These are phyloP conservation scores for Cunninghamia lanceolata DNA, from an alignment of 75 land plant species.

Conservation along the genomic window DNA sequence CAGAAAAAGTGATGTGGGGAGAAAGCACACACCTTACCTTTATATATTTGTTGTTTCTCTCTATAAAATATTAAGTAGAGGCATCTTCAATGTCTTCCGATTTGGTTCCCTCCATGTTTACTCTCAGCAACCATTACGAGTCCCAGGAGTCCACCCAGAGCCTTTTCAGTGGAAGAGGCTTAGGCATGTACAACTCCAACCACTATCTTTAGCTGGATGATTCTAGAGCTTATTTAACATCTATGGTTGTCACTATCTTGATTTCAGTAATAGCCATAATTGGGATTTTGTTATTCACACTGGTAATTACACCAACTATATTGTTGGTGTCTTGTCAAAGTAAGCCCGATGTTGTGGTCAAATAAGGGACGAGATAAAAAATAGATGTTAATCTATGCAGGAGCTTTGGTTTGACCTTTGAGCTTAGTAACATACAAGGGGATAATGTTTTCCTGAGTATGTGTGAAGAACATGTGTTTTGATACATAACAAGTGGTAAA, in stretches of 20 bases:
- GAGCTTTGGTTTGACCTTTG: slow-evolving; percentile 24
- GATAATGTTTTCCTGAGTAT: slow-evolving; percentile 20
- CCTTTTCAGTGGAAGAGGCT: too few relatives aligned
- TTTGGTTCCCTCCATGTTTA: too few relatives aligned
- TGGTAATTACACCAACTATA: slow-evolving; percentile 37
- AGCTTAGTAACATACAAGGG: slow-evolving; percentile 32
- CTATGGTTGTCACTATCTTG: slow-evolving; percentile 36
- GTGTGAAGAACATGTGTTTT: slow-evolving; percentile 22
- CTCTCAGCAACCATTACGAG: too few relatives aligned
- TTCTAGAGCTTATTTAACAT: slow-evolving; percentile 34
- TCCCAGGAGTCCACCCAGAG: too few relatives aligned
- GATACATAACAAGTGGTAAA: slow-evolving; percentile 35
- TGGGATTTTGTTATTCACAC: slow-evolving; percentile 34
- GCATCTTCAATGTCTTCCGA: too few relatives aligned
- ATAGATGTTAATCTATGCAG: slow-evolving; percentile 17
- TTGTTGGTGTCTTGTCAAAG: slow-evolving; percentile 36
- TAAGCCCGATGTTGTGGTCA: background rate
- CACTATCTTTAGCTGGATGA: slow-evolving; percentile 18
- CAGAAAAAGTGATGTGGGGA: too few relatives aligned
- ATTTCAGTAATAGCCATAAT: slow-evolving; percentile 30
- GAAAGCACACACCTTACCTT: too few relatives aligned
- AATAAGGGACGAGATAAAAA: background rate
- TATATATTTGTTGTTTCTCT: too few relatives aligned
- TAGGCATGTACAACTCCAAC: background rate
- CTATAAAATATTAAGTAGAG: too few relatives aligned